These are phyloP conservation scores for Dipodascopsis tothii DNA, from an alignment of 805 yeast genomes.

Conservation along the genomic window DNA sequence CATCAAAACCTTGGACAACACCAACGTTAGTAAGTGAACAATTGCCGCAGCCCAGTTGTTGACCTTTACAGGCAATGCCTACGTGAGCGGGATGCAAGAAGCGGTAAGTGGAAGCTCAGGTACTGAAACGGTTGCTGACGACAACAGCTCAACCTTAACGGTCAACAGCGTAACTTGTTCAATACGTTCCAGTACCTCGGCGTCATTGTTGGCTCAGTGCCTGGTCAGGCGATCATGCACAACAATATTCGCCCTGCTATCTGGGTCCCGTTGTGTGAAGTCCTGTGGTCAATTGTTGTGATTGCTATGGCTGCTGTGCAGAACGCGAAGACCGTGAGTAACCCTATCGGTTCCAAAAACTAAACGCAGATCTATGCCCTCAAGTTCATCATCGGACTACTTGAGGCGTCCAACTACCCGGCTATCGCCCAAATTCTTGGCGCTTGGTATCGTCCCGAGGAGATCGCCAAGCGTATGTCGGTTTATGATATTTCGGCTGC, in stretches of 20 bases:
- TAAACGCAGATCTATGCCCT: conserved; percentile 49
- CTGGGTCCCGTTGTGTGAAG: conserved; percentile 48
- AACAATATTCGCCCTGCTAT: conserved; percentile 25
- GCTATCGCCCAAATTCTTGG: conserved; percentile 37
- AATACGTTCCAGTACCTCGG: conserved; percentile 26
- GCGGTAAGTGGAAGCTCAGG: conserved; percentile 17
- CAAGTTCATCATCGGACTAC: conserved; percentile 59
- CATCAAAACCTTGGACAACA: conserved; percentile 5
- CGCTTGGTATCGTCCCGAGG: conserved; percentile 49
- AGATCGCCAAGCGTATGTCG: conserved; percentile 41
- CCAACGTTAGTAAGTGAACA: conserved; percentile 2
- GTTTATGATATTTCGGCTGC: conserved; percentile 36
- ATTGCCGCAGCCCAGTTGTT: conserved; percentile 5
- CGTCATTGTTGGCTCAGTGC: conserved; percentile 29
- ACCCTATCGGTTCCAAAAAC: no score
- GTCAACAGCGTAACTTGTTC: conserved; percentile 23
- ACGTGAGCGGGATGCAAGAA: conserved; percentile 37
- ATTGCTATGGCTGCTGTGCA: conserved; percentile 45
- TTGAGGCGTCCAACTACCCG: conserved; percentile 61
- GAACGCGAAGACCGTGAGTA: no score
- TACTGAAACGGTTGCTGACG: neutral
- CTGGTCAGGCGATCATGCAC: conserved; percentile 30
- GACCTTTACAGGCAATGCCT: conserved; percentile 33
- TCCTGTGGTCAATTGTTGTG: conserved; percentile 62
- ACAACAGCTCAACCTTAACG: conserved; percentile 15